Conservation (phyloP, 75 land plant genomes). For the Picea glauca region DNA sequence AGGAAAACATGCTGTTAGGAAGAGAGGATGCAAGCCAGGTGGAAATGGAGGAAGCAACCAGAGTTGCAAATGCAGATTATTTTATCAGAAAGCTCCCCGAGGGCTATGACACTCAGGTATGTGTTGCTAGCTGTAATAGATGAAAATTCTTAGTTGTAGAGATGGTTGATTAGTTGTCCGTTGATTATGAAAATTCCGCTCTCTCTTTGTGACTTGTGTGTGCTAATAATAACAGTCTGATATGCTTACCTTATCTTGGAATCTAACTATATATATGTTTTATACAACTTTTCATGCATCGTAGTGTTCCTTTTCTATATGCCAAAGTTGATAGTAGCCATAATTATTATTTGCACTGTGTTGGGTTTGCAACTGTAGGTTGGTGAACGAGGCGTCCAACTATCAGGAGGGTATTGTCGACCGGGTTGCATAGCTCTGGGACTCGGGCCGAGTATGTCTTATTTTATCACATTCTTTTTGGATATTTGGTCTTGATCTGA, state of each 20-base stretch:
- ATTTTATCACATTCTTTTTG: no score
- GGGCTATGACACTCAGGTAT: constrained; percentile 79
- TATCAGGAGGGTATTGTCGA: constrained; percentile 69
- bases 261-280: no score
- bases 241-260: no score
- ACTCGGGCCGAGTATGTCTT: no score
- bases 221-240: no score
- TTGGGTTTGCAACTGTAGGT: constrained; percentile 32
- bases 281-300: no score
- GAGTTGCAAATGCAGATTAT: constrained; percentile 79
- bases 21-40: constrained; percentile 54
- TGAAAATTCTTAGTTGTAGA: neutral
- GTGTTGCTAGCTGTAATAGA: no score
- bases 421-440: no score
- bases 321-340: neutral
- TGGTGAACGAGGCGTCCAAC: constrained; percentile 79
- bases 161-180: constrained; percentile 2
- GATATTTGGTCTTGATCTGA: no score
- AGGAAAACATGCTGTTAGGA: constrained; percentile 67
- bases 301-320: no score
- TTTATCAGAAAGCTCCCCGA: constrained; percentile 76
- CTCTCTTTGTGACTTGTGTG: no score
- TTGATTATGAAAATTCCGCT: no score
- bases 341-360: neutral
- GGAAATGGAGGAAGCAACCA: constrained; percentile 77